phyloP scores from a whole-genome alignment of 306 rosid genomes.

The Cucurbita argyrosperma region DNA sequence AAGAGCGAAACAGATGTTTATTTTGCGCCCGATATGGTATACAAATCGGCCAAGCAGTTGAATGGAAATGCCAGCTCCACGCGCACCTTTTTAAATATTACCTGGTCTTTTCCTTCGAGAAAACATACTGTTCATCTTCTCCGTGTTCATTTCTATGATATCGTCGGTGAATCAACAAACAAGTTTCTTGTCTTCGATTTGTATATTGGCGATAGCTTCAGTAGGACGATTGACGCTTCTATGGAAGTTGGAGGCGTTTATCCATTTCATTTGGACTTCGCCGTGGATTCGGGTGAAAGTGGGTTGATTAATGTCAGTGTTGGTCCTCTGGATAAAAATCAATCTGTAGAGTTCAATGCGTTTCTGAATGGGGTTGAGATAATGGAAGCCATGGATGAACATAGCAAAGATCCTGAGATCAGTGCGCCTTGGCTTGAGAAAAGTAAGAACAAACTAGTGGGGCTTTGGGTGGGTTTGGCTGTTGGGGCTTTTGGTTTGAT shows the following conservation, averaged over 20 bases:
- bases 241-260: background rate
- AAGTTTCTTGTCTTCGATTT: background rate
- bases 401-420: background rate
- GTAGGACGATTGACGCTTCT: background rate
- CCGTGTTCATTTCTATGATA: constrained; percentile 30
- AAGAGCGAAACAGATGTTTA: accelerated
- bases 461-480: constrained; percentile 11
- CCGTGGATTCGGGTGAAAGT: constrained; percentile 11
- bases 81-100: background rate
- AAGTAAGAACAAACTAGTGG: background rate
- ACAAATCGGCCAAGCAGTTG: constrained; percentile 14
- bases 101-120: constrained; percentile 16
- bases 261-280: background rate
- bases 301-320: constrained; percentile 14
- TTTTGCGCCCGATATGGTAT: constrained; percentile 13
- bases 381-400: constrained; percentile 11
- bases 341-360: background rate
- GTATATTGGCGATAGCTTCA: constrained; percentile 1
- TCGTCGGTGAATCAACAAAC: too few relatives aligned
- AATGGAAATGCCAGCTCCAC: background rate
- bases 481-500: constrained; percentile 19
- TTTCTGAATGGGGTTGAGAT: constrained; percentile 38
- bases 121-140: constrained; percentile 8
- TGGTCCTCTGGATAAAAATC: background rate
- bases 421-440: background rate